phyloP scores from a whole-genome alignment of 1,284 basidiomycete genomes.

The Moniliella sp. region DNA sequence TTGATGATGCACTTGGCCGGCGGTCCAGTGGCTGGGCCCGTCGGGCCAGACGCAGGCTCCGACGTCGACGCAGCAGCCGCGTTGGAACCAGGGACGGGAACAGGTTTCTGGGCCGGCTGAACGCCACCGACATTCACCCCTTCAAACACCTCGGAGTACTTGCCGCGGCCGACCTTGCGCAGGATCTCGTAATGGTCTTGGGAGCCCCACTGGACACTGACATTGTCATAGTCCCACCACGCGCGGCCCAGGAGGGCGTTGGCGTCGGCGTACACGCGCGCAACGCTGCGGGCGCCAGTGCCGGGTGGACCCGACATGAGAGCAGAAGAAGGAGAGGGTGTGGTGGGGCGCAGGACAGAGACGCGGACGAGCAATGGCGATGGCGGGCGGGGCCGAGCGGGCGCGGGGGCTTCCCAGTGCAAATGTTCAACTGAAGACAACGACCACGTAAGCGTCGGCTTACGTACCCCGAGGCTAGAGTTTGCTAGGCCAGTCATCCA shows the following conservation, averaged over 20 bases:
- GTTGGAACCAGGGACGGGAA: too few relatives aligned
- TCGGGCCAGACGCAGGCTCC: neutral
- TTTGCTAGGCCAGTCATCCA: too few relatives aligned
- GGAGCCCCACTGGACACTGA: slow-evolving; percentile 30
- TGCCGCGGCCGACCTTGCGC: slow-evolving; percentile 81
- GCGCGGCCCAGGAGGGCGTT: slow-evolving; percentile 42
- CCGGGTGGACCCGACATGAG: too few relatives aligned
- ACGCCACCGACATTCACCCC: slow-evolving; percentile 63
- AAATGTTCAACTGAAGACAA: too few relatives aligned
- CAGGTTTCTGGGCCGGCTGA: neutral
- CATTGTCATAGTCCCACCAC: slow-evolving; percentile 44
- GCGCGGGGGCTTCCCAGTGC: too few relatives aligned
- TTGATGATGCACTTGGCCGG: slow-evolving; percentile 97
- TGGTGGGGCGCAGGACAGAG: too few relatives aligned
- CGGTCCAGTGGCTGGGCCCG: too few relatives aligned
- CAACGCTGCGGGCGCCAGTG: slow-evolving; percentile 21
- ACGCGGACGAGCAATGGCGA: too few relatives aligned
- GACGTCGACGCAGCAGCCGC: neutral
- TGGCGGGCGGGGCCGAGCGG: too few relatives aligned
- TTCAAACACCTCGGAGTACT: slow-evolving; percentile 60
- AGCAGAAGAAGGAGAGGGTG: too few relatives aligned
- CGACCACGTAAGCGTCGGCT: too few relatives aligned
- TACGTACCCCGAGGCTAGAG: too few relatives aligned
- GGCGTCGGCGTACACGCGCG: slow-evolving; percentile 42
- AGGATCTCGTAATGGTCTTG: slow-evolving; percentile 98